Base-by-base conservation (phyloP, 345 rosid species). In the Gossypium arboreum region DNA sequence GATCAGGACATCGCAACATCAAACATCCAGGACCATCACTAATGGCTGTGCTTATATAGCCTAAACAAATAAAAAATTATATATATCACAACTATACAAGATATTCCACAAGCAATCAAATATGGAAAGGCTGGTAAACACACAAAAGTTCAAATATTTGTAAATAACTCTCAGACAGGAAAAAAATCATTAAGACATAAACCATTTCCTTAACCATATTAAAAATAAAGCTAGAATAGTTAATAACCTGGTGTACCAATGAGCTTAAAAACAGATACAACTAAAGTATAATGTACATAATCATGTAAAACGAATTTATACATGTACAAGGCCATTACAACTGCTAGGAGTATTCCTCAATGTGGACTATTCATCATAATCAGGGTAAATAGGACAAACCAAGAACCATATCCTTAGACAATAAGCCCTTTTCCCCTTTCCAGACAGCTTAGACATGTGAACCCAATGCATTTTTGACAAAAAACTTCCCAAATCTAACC, bases 21-120 rank as follows among this genome's bases (percentile, higher is more conserved):
- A 92, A 87, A 79, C 97, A 92, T 43, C 96, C 92, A 71, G 96
- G 94, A 79, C 97, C 97, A 81, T 88, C 96, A 79, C 78, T 88
- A 71, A 92, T 81, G 57, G 92, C 78, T 16, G 90, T 83, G 74
- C 83, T 75, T n/a, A 92, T 88, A 80, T 92, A 92, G 72, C 97
- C 97, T 87, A 74, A 62, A 71, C 59, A 65, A 60, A 57, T 15
- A 51, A 56, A 63, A n/a, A 57, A 57, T 12, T 51, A 15, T 15
- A 51, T 51, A 51, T 13, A 56, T 45, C 57, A 43, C 16, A 15
- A 20, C 54, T 12, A 24, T 27, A 48, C 12, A 29, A 17, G 15
- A 51, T 58, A 58, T 12, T 56, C 59, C 66, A 43, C 12, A 20
- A 13, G 22, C 7, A 12, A 20, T 2, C 56, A 20, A 39, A 34